These are phyloP conservation scores for Isatis tinctoria DNA, from an alignment of 345 rosid species.

Conservation along the genomic window DNA sequence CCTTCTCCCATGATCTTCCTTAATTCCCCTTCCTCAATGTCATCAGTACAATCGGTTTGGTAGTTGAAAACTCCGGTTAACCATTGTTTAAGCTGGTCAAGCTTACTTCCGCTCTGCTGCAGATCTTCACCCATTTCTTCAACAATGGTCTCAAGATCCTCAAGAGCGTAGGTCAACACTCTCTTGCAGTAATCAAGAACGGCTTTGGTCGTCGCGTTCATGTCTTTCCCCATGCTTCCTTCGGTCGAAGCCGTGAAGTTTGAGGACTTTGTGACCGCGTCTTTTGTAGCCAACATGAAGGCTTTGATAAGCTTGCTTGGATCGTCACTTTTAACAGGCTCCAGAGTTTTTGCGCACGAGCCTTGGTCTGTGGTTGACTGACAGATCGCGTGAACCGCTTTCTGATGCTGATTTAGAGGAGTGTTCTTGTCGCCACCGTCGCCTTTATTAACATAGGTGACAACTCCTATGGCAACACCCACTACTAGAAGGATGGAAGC, in stretches of 20 bases:
- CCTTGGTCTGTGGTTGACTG: constrained; percentile 42
- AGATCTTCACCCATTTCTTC: constrained; percentile 39
- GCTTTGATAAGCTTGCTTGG: constrained; percentile 50
- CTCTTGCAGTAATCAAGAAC: constrained; percentile 36
- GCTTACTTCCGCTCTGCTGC: constrained; percentile 24
- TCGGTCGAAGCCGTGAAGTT: constrained; percentile 37
- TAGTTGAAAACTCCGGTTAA: constrained; percentile 35
- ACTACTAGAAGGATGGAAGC: constrained; percentile 46
- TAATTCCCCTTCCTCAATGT: constrained; percentile 24
- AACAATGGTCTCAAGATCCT: constrained; percentile 33
- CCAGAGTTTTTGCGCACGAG: constrained; percentile 47
- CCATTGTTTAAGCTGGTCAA: constrained; percentile 36
- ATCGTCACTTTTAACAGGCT: constrained; percentile 37
- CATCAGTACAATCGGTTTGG: constrained; percentile 35
- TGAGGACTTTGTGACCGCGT: constrained; percentile 34
- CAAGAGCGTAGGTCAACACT: constrained; percentile 31
- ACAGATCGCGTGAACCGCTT: constrained; percentile 43
- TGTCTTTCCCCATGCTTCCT: constrained; percentile 17
- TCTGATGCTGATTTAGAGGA: constrained; percentile 29
- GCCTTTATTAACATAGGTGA: constrained; percentile 15
- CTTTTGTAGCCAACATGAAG: constrained; percentile 32
- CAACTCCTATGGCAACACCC: constrained; percentile 40
- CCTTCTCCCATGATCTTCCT: constrained; percentile 31
- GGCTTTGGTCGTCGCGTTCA: constrained; percentile 18
- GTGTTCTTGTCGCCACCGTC: not conserved